These are phyloP conservation scores for Scheffersomyces coipomensis DNA, from an alignment of 805 yeast genomes.

Conservation along the genomic window DNA sequence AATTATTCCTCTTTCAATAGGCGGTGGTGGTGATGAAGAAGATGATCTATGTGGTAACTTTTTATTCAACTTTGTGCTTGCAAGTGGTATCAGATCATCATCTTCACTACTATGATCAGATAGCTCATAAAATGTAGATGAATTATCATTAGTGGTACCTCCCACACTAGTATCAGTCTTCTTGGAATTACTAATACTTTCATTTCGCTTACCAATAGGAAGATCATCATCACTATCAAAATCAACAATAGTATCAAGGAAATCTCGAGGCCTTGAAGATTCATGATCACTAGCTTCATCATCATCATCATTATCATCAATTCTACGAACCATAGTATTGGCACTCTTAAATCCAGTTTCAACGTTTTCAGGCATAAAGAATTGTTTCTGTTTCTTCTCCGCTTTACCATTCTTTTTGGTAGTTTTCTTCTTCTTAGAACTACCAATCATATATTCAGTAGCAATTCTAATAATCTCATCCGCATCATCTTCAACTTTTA, in stretches of 20 bases:
- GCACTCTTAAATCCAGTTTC: slow-evolving; percentile 62
- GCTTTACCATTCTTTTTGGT: slow-evolving; percentile 8
- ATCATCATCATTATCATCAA: slow-evolving; percentile 1
- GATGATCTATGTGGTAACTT: too few species aligned
- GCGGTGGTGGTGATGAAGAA: neutral
- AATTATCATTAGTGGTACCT: neutral
- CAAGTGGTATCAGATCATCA: too few species aligned
- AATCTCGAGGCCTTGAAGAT: neutral
- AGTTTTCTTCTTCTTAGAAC: slow-evolving; percentile 10
- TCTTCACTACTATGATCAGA: neutral
- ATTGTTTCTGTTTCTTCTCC: slow-evolving; percentile 35
- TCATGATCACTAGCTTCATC: slow-evolving; percentile 1
- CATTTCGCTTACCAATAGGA: neutral
- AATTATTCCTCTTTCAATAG: neutral
- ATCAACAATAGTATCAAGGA: slow-evolving; percentile 10
- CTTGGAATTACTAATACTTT: slow-evolving; percentile 1
- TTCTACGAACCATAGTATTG: slow-evolving; percentile 27
- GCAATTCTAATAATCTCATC: slow-evolving; percentile 70
- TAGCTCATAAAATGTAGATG: neutral
- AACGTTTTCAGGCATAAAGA: slow-evolving; percentile 75
- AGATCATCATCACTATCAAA: slow-evolving; percentile 14
- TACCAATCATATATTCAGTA: slow-evolving; percentile 56
- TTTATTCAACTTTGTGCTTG: too few species aligned
- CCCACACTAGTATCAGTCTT: neutral
- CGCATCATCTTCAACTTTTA: slow-evolving; percentile 54